Evolutionary conservation across 192 early-diverging fungal species (phyloP), one percentile per base, ranked within the genome.

Genomic region (Podila epicladia): DNA sequence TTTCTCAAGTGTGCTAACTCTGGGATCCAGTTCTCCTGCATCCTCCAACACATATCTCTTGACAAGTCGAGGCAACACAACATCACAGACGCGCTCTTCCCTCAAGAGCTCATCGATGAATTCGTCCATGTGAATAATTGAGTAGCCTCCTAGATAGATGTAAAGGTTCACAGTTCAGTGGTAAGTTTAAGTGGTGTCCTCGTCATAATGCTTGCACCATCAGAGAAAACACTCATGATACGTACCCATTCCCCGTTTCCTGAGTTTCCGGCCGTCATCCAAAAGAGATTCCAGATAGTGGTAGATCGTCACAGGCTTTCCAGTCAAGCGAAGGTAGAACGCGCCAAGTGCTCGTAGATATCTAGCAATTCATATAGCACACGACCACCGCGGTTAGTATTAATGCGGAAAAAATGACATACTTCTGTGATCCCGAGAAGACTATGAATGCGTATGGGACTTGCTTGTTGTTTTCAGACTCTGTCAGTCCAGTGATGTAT

Each of bases 301-400:
- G 79, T 99, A 98, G 26, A 97, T 90, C 20, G 98, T 95, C 22
- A 86, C 72, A 5, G 95, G 77, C 19, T 84, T 90, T 28, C 89
- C 90, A 8, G 95, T 95, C 11, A 99, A 83, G 9, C 97, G 89
- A 29, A 97, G 77, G 64, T 98, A 99, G 74, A 98, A 93, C 3
- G 95, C 92, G 0, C 92, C 95, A 22, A 99, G 82, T 0, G 96
- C 98, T 29, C 95, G 91, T 26, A 99, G 73, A 82, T 99, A 93
- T 55, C 87, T 89, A 67, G 35, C 20, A 20, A 51, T 67, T 58
- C 9, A 20, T 41, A 6, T 0, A 4, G 8, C 15, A 53, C 58
- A 51, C 28, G 20, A 13, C 24, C 15, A 63, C 11, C 53, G 48
- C 2, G 51, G 17, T 41, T 49, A 45, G 45, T 33, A 9, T 22